phyloP scores from a whole-genome alignment of 768 basidiomycete genomes.

The Amylocystis lapponica region DNA sequence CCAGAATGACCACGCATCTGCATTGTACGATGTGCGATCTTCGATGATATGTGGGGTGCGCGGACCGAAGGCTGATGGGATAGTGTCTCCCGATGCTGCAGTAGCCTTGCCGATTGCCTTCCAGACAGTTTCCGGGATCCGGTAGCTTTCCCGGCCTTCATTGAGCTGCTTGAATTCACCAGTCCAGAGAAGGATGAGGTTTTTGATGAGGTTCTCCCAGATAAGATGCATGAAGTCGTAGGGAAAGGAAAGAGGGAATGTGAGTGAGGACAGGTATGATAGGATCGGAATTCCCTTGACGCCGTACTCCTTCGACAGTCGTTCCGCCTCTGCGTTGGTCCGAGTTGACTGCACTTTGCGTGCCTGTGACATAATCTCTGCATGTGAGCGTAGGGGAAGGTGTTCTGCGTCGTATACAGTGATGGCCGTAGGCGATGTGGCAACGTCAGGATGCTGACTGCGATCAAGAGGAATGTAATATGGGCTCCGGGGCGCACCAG shows the following conservation, averaged over 20 bases:
- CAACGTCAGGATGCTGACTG: slow-evolving; percentile 4
- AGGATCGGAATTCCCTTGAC: slow-evolving; percentile 27
- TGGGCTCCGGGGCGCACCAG: neutral
- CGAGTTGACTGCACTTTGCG: too few species aligned
- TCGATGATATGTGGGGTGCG: slow-evolving; percentile 23
- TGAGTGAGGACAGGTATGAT: slow-evolving; percentile 24
- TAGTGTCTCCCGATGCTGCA: slow-evolving; percentile 24
- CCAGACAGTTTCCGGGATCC: slow-evolving; percentile 29
- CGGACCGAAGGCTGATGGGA: slow-evolving; percentile 34
- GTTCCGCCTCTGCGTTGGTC: slow-evolving; percentile 3
- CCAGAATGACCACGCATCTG: slow-evolving; percentile 38
- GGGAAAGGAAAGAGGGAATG: slow-evolving; percentile 35
- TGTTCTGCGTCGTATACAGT: too few species aligned
- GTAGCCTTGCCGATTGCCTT: slow-evolving; percentile 31
- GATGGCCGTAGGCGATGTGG: too few species aligned
- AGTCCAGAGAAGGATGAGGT: slow-evolving; percentile 36
- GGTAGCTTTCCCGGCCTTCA: slow-evolving; percentile 22
- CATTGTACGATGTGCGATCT: slow-evolving; percentile 24
- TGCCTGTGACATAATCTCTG: too few species aligned
- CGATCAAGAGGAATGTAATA: slow-evolving; percentile 16
- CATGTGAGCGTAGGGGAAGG: too few species aligned
- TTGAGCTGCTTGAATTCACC: slow-evolving; percentile 37
- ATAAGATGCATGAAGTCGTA: slow-evolving; percentile 48
- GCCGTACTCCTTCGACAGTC: slow-evolving; percentile 12
- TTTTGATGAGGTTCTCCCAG: slow-evolving; percentile 37